Conservation (phyloP, 192 early-diverging fungal genomes). For the Coemansia aciculifera region DNA sequence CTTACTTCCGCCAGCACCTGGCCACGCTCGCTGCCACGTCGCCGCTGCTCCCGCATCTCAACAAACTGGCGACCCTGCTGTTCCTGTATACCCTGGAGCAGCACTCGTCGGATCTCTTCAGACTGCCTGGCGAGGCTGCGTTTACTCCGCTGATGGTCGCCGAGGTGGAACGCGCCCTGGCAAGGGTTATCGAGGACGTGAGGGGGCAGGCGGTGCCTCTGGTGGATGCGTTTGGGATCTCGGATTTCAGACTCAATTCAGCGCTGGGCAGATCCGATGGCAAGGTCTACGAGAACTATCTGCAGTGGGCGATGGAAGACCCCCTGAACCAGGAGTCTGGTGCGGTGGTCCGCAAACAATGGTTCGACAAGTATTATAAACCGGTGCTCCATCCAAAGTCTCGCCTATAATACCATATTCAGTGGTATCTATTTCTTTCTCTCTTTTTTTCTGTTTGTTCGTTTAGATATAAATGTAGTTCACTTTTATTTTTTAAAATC, state of each 20-base stretch:
- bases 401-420: conserved; percentile 16
- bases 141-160: conserved; percentile 55
- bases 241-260: conserved; percentile 76
- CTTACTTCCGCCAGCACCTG: conserved; percentile 70
- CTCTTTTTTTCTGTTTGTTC: too few species aligned
- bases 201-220: conserved; percentile 76
- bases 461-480: background rate
- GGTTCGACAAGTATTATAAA: conserved; percentile 51
- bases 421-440: background rate
- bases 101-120: conserved; percentile 57
- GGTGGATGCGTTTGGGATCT: conserved; percentile 76
- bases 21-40: conserved; percentile 31
- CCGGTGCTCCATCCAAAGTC: conserved; percentile 29
- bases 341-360: conserved; percentile 29
- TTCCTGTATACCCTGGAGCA: conserved; percentile 70
- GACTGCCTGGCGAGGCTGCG: conserved; percentile 57
- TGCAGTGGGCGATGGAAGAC: conserved; percentile 71
- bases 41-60: conserved; percentile 30
- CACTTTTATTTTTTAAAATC: background rate
- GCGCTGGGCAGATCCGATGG: conserved; percentile 77
- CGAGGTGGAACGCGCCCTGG: conserved; percentile 57
- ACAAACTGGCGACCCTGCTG: conserved; percentile 53
- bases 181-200: conserved; percentile 62
- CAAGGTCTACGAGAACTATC: conserved; percentile 76
- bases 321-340: conserved; percentile 64